A percentile compares a stretch with the other conserved stretches of the same genome.
These are phyloP conservation scores for Fusarium compactum DNA, from an alignment of 2,329 filamentous ascomycete genomes.

Conservation along the genomic window DNA sequence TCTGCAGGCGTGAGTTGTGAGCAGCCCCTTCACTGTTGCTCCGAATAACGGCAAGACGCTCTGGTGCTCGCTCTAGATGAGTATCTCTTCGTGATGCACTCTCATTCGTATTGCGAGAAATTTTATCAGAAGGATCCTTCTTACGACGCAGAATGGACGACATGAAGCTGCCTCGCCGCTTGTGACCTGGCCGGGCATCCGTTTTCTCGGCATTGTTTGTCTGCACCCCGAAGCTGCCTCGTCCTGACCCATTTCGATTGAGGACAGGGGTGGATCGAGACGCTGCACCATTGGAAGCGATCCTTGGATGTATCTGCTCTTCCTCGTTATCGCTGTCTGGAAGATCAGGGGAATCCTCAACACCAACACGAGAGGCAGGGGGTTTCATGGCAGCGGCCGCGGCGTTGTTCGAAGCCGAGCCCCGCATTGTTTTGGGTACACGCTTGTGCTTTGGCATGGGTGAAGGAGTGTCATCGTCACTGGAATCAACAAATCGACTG, in stretches of 20 bases:
- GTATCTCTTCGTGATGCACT: constrained; percentile 73
- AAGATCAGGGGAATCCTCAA: constrained; percentile 67
- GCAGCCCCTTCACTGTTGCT: constrained; percentile 50
- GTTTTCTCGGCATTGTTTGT: constrained; percentile 35
- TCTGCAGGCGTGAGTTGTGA: constrained; percentile 44
- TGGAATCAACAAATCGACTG: constrained; percentile 78
- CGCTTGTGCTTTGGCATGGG: constrained; percentile 49
- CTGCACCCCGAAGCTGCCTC: constrained; percentile 50
- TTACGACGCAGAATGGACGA: constrained; percentile 74
- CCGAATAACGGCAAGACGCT: constrained; percentile 63
- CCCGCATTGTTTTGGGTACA: constrained; percentile 52
- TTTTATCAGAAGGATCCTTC: constrained; percentile 62
- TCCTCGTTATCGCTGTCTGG: constrained; percentile 69
- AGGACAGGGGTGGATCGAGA: constrained; percentile 48
- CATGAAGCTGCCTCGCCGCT: constrained; percentile 65
- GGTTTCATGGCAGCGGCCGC: constrained; percentile 54
- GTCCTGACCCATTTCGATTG: constrained; percentile 58
- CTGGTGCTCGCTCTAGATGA: constrained; percentile 68
- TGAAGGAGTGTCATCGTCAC: constrained; percentile 62
- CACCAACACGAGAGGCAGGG: constrained; percentile 58
- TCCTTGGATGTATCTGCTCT: constrained; percentile 34
- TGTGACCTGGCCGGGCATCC: constrained; percentile 46
- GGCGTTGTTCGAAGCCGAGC: constrained; percentile 47
- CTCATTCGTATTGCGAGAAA: constrained; percentile 67
- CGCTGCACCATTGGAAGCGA: constrained; percentile 23